A percentile compares a stretch with the other conserved stretches of the same genome.
phyloP scores from a whole-genome alignment of 805 yeast species.

The Candida qinlingensis region DNA sequence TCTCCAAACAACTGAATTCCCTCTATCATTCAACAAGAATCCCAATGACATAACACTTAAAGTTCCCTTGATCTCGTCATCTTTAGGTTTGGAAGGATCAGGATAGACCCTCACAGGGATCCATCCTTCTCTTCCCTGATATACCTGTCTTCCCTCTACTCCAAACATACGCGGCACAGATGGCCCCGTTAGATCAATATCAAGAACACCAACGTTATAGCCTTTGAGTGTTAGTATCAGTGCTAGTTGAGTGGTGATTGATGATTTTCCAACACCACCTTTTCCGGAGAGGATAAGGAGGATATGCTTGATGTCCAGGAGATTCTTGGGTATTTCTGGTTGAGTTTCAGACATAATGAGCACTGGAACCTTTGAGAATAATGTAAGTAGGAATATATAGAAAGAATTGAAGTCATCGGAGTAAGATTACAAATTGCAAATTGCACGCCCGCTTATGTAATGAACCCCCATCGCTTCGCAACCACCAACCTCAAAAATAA shows the following conservation, averaged over 20 bases:
- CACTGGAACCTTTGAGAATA: too few species aligned
- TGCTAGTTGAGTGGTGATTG: conserved; percentile 92
- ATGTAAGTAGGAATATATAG: too few species aligned
- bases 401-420: too few species aligned
- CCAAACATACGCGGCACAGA: conserved; percentile 97
- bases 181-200: conserved; percentile 95
- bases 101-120: conserved; percentile 61
- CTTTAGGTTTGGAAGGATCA: conserved; percentile 20
- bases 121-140: conserved; percentile 85
- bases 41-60: conserved; percentile 76
- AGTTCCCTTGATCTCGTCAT: conserved; percentile 17
- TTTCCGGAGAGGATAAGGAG: conserved; percentile 84
- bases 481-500: too few species aligned
- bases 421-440: neutral
- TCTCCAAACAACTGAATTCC: conserved; percentile 93
- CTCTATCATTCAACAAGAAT: conserved; percentile 75
- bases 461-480: too few species aligned
- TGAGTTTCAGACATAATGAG: too few species aligned
- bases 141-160: conserved; percentile 71
- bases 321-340: conserved; percentile 1
- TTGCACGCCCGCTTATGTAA: neutral
- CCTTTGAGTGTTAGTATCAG: conserved; percentile 69
- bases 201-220: conserved; percentile 85
- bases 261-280: conserved; percentile 97
- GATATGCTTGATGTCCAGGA: conserved; percentile 63